A percentile compares a stretch with the other conserved stretches of the same genome.
phyloP scores from a whole-genome alignment of 2,329 filamentous ascomycete genomes.

The Cyclaneusma minus region DNA sequence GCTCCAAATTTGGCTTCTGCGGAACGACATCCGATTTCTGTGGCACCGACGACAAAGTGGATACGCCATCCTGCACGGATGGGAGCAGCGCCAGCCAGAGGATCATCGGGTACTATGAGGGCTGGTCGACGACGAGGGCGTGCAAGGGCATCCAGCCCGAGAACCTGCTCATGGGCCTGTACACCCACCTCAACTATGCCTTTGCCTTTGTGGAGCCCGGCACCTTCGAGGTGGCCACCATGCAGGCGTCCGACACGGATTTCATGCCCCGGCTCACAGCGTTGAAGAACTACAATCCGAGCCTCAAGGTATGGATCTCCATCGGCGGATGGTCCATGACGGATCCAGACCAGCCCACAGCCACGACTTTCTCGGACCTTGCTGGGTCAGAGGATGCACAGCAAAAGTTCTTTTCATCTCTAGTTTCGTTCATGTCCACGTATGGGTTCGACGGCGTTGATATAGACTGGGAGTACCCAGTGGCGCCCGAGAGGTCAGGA shows the following conservation, averaged over 20 bases:
- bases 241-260: constrained; percentile 6
- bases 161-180: constrained; percentile 12
- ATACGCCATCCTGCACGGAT: constrained; percentile 2
- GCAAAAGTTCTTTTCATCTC: constrained; percentile 19
- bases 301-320: constrained; percentile 19
- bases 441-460: constrained; percentile 28
- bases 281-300: constrained; percentile 17
- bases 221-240: constrained; percentile 16
- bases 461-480: constrained; percentile 26
- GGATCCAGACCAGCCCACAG: constrained; percentile 14
- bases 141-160: constrained; percentile 11
- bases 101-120: constrained; percentile 21
- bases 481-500: constrained; percentile 23
- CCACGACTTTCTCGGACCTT: constrained; percentile 18
- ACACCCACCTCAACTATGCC: constrained; percentile 22
- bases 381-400: constrained; percentile 14
- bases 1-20: constrained; percentile 20
- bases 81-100: too few species aligned
- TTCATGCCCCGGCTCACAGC: constrained; percentile 14
- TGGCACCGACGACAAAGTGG: constrained; percentile 1
- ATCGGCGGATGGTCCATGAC: constrained; percentile 27
- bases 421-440: constrained; percentile 22
- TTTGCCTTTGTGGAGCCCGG: constrained; percentile 25
- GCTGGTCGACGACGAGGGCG: constrained; percentile 11
- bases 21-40: constrained; percentile 4